Evolutionary conservation across 2,329 filamentous ascomycete genomes (phyloP).

Genomic region (Fusarium clavum): DNA sequence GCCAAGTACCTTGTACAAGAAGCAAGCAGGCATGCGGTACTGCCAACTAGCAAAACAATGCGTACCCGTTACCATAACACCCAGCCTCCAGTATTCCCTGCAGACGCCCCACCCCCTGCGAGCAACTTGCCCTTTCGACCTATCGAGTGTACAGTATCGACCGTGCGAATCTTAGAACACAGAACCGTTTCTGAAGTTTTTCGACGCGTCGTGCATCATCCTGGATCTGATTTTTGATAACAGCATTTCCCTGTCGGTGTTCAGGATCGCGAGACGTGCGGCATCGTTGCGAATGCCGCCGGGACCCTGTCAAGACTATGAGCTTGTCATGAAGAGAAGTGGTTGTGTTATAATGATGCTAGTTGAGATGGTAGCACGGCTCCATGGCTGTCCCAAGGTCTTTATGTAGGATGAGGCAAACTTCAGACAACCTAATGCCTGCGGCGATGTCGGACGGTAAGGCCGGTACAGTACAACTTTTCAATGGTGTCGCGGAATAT

Average conservation of each 20-base stretch:
- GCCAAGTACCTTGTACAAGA: constrained; percentile 35
- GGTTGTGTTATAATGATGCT: constrained; percentile 20
- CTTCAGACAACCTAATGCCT: constrained; percentile 15
- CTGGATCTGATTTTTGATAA: constrained; percentile 42
- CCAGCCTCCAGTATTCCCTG: constrained; percentile 42
- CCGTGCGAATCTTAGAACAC: constrained; percentile 29
- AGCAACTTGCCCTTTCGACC: constrained; percentile 27
- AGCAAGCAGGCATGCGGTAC: constrained; percentile 3
- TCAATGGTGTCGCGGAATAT: constrained; percentile 34
- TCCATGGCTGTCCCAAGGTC: constrained; percentile 26
- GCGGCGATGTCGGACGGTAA: constrained; percentile 46
- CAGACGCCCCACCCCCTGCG: constrained; percentile 36
- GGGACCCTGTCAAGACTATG: constrained; percentile 17
- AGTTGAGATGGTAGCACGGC: constrained; percentile 20
- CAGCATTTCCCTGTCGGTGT: constrained; percentile 37
- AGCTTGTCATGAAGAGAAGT: constrained; percentile 13
- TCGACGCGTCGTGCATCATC: constrained; percentile 44
- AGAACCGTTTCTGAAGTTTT: constrained; percentile 33
- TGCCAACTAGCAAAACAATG: constrained; percentile 22
- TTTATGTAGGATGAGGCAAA: constrained; percentile 25
- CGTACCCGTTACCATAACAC: constrained; percentile 45
- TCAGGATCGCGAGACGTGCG: constrained; percentile 42
- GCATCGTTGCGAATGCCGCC: constrained; percentile 44
- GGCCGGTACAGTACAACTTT: constrained; percentile 36
- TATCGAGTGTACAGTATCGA: constrained; percentile 31